Base-by-base conservation (phyloP, 2,329 filamentous ascomycete genomes). In the Beauveria scarabaeidicola region DNA sequence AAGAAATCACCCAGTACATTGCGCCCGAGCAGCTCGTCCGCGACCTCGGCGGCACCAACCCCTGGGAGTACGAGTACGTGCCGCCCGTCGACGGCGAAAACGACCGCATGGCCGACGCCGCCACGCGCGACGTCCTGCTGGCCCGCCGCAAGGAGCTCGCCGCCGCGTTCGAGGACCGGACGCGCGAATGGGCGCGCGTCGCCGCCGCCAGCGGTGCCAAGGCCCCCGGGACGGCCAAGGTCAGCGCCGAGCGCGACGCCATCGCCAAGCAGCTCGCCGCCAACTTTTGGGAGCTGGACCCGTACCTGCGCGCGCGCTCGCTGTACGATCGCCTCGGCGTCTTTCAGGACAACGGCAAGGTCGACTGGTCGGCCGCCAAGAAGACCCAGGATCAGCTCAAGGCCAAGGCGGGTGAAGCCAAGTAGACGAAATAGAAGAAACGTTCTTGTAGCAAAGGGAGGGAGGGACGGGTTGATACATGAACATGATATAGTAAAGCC, bases 281-380 rank as follows among this genome's bases (percentile, higher is more conserved):
- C 48, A 88, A 89, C 66, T 96, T 96, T 75, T 97, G 91, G 91
- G 78, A 80, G 32, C 70, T 95, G 52, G 91, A 97, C 73, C 90
- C 90, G 0, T 94, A 91, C 70, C 71, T 96, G 41, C 79, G 91
- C 47, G 89, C 90, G 8, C 79, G 85, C 67, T 87, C 84, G n/a
- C 73, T 88, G 62, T 95, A 94, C 65, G 91, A 97, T 70, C 82
- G 91, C 53, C 80, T 79, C 9, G 89, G 90, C 1, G 76, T 92
- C 62, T 77, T 96, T 43, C 75, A 81, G 59, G 73, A 78, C 2
- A 84, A 78, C 5, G 90, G 89, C 0, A 80, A 80, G 68, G 72
- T 92, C 44, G 76, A 89, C 29, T 90, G 88, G 70, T 92, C 54
- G 46, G 54, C 46, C 21, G 54, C 54, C 2, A 50, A 93, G 29